phyloP scores from a whole-genome alignment of 2,329 filamentous ascomycete genomes.

The Ophiocordyceps camponoti-rufipedis region DNA sequence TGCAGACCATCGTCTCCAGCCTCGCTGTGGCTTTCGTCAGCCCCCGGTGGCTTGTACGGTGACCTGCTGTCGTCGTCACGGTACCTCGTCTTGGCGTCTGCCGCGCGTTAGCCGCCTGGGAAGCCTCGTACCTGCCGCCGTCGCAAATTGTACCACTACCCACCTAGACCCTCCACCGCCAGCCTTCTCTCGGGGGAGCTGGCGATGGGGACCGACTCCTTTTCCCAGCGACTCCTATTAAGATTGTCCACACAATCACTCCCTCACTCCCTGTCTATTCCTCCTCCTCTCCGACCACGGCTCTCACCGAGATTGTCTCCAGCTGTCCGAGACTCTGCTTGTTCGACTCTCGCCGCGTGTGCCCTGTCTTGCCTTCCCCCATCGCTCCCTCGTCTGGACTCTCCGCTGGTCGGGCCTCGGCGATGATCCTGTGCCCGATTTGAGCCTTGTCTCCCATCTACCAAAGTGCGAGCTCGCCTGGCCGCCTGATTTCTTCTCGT shows the following conservation, averaged over 20 bases:
- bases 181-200: background rate
- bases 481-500: background rate
- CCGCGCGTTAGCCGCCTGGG: background rate
- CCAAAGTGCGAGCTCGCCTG: background rate
- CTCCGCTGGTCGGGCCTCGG: background rate
- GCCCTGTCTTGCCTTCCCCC: background rate
- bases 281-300: background rate
- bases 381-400: background rate
- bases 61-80: background rate
- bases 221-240: slow-evolving; percentile 1
- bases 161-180: background rate
- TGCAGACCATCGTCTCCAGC: background rate
- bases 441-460: background rate
- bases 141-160: background rate
- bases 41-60: background rate
- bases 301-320: no score
- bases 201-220: slow-evolving; percentile 1
- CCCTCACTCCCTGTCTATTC: background rate
- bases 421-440: background rate
- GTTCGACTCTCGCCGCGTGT: background rate
- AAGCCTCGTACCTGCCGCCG: background rate
- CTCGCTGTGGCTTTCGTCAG: background rate
- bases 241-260: background rate
- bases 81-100: background rate
- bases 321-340: background rate